Evolutionary conservation across 495 filamentous ascomycete species (phyloP).

Genomic region (Rusavskia elegans): DNA sequence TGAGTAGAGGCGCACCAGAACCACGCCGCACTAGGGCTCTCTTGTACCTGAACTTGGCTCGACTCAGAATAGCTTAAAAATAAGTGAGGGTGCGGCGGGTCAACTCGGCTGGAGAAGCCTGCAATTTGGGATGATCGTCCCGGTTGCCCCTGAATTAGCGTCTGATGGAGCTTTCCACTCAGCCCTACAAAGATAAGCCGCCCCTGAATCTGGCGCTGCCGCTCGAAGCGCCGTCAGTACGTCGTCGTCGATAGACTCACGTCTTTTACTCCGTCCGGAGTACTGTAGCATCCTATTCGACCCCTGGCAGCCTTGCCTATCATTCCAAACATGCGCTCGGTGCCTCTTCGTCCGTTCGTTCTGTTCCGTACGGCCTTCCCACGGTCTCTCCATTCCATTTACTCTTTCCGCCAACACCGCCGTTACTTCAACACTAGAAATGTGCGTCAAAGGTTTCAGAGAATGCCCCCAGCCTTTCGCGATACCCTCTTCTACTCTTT

Average conservation of each 20-base stretch:
- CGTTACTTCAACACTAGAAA: background rate
- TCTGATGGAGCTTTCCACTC: too few relatives aligned
- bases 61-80: background rate
- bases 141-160: background rate
- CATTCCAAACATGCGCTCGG: too few relatives aligned
- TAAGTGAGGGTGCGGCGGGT: background rate
- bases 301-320: too few relatives aligned
- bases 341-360: too few relatives aligned
- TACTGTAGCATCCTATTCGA: too few relatives aligned
- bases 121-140: background rate
- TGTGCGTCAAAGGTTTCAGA: background rate
- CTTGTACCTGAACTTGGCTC: background rate
- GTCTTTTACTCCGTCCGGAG: too few relatives aligned
- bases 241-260: too few relatives aligned
- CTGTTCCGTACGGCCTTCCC: too few relatives aligned
- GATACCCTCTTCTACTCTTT: slow-evolving; percentile 24
- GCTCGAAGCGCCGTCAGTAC: too few relatives aligned
- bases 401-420: background rate
- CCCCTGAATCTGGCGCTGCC: too few relatives aligned
- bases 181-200: background rate
- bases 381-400: background rate
- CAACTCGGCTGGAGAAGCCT: background rate
- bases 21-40: background rate
- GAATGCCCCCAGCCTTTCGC: slow-evolving; percentile 19
- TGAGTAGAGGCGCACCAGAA: background rate